phyloP scores from a whole-genome alignment of 2,329 filamentous ascomycete species.

The Chalaropsis ovoidea region DNA sequence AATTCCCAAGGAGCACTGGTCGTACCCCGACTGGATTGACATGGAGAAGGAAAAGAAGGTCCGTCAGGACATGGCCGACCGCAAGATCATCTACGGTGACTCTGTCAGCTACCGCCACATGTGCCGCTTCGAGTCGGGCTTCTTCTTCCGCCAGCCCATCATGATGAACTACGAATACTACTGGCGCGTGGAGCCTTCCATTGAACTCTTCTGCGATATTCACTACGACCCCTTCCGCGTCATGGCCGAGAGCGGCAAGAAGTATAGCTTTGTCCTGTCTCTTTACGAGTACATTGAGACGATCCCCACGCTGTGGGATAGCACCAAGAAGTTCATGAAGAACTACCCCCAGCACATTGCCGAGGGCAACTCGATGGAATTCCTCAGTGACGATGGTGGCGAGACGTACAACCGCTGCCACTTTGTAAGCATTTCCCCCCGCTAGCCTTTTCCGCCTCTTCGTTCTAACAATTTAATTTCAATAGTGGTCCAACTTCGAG shows the following conservation, averaged over 20 bases:
- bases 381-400: constrained; percentile 83
- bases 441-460: not conserved
- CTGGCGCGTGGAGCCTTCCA: constrained; percentile 96
- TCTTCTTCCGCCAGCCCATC: constrained; percentile 92
- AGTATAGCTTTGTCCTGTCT: constrained; percentile 94
- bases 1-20: constrained; percentile 91
- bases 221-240: constrained; percentile 92
- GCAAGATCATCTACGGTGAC: constrained; percentile 97
- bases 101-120: constrained; percentile 96
- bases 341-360: constrained; percentile 80
- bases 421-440: constrained; percentile 54
- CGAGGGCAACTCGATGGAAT: constrained; percentile 75
- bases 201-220: constrained; percentile 93
- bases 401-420: constrained; percentile 95
- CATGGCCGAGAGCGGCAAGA: constrained; percentile 94
- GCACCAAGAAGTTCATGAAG: constrained; percentile 86
- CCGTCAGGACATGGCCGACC: constrained; percentile 83
- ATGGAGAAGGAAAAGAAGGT: constrained; percentile 84
- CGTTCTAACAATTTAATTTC: constrained; percentile 21
- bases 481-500: constrained; percentile 98
- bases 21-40: constrained; percentile 90
- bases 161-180: constrained; percentile 99
- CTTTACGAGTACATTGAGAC: constrained; percentile 95
- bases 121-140: constrained; percentile 98
- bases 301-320: constrained; percentile 92